phyloP scores from a whole-genome alignment of 1,284 basidiomycete species.

The Abortiporus biennis region DNA sequence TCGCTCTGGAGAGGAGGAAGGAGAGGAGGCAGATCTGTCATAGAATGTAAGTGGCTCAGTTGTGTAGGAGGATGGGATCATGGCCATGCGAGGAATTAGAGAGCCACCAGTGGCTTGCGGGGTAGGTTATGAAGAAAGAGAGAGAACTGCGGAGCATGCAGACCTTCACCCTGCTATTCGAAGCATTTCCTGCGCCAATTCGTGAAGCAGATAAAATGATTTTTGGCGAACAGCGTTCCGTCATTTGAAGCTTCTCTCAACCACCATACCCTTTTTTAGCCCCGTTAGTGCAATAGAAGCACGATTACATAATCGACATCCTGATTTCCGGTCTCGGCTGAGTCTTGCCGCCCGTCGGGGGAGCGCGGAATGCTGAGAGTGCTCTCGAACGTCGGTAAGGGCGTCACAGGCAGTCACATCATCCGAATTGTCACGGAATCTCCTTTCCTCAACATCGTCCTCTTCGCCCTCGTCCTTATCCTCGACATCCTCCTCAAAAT shows the following conservation, averaged over 20 bases:
- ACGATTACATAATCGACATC: constrained; percentile 3
- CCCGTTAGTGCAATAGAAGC: constrained; percentile 4
- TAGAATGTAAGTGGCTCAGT: constrained; percentile 15
- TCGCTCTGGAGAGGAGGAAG: constrained; percentile 14
- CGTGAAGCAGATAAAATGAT: neutral
- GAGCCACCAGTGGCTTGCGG: constrained; percentile 10
- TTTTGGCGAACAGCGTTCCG: neutral
- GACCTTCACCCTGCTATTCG: neutral
- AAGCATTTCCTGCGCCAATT: constrained; percentile 4
- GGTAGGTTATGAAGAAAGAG: neutral
- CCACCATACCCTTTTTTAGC: neutral
- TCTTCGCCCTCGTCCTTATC: constrained; percentile 6
- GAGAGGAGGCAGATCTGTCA: constrained; percentile 11
- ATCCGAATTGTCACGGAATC: constrained; percentile 4
- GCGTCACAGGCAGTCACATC: constrained; percentile 6
- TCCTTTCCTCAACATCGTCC: constrained; percentile 8
- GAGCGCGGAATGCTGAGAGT: constrained; percentile 12
- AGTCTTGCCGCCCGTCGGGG: constrained; percentile 5
- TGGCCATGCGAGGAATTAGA: constrained; percentile 14
- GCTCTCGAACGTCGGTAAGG: no score
- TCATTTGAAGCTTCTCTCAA: constrained; percentile 1
- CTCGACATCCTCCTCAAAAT: neutral
- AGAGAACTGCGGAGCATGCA: neutral
- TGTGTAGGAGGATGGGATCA: constrained; percentile 16
- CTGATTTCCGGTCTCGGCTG: constrained; percentile 3